Evolutionary conservation across 371 early-diverging fungal genomes (phyloP).

Genomic region (Basidiobolus heterosporus): DNA sequence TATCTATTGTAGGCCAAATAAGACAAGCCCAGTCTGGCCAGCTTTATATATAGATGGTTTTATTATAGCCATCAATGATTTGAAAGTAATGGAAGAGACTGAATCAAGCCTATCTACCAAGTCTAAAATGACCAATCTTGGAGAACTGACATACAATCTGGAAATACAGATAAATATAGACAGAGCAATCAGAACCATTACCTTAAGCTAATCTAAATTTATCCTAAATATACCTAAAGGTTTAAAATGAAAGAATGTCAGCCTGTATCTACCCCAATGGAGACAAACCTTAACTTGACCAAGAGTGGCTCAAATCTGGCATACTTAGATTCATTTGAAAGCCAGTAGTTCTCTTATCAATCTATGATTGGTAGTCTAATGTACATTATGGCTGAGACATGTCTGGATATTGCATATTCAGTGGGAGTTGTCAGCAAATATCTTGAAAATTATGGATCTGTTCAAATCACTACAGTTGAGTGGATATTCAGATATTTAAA

Average conservation of each 20-base stretch:
- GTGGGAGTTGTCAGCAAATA: conserved; percentile 2
- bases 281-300: background rate
- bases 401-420: conserved; percentile 4
- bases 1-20: too few relatives aligned
- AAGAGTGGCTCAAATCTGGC: background rate
- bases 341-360: background rate
- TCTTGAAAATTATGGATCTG: background rate
- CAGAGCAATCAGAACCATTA: background rate
- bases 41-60: background rate
- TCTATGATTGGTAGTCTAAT: conserved; percentile 4
- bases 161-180: too few relatives aligned
- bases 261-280: background rate
- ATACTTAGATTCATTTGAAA: background rate
- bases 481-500: conserved; percentile 3
- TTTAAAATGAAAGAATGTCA: background rate
- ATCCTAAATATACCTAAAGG: background rate
- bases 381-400: conserved; percentile 2
- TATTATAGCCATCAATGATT: background rate
- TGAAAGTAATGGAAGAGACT: background rate
- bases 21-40: background rate
- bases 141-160: background rate
- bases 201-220: background rate
- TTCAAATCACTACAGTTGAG: conserved; percentile 1
- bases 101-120: background rate
- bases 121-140: background rate